Evolutionary conservation across 352 stramenopile genomes (phyloP), one percentile per base, ranked within the genome.

Genomic region (Aphanomyces astaci): DNA sequence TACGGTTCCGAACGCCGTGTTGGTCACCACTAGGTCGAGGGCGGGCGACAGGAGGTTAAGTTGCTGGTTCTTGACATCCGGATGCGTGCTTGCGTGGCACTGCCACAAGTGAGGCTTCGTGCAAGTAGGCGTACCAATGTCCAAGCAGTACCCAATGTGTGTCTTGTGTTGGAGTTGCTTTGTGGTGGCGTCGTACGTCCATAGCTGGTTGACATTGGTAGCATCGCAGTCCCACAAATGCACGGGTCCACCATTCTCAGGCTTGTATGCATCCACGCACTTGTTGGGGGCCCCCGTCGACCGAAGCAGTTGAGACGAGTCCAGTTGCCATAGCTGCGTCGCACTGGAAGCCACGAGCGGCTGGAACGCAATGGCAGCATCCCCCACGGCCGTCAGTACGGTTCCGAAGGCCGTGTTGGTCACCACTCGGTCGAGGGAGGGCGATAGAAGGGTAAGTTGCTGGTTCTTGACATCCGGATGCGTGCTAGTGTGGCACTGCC

Each of bases 1-100:
- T 83, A 64, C 76, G 88, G 66, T 82, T 92, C 4, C 86, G 83
- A 7, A 82, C 73, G 19, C 63, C 64, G 53, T 94, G 82, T 31
- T 76, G 67, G 13, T 66, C 72, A 56, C 90, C 92, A 62, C 86
- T n/a, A n/a, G n/a, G n/a, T n/a, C n/a, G n/a, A n/a, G n/a, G n/a
- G n/a, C n/a, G n/a, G n/a, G n/a, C n/a, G n/a, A n/a, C n/a, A n/a
- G n/a, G n/a, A n/a, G n/a, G n/a, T n/a, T n/a, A n/a, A 65, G 28
- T 30, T 65, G 59, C 31, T 66, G 59, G 31, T 56, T 54, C 59
- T 59, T 66, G 40, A 27, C 28, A 15, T 43, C 51, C 10, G 25
- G 13, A 15, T 60, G 27, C 28, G 13, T 55, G n/a, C 19, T 36
- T 9, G 51, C 36, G 7, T 52, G 33, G 46, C 59, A 66, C 31